Evolutionary conservation across 805 yeast genomes (phyloP), one percentile per base, ranked within the genome.

Genomic region (Candida arabinofermentans): DNA sequence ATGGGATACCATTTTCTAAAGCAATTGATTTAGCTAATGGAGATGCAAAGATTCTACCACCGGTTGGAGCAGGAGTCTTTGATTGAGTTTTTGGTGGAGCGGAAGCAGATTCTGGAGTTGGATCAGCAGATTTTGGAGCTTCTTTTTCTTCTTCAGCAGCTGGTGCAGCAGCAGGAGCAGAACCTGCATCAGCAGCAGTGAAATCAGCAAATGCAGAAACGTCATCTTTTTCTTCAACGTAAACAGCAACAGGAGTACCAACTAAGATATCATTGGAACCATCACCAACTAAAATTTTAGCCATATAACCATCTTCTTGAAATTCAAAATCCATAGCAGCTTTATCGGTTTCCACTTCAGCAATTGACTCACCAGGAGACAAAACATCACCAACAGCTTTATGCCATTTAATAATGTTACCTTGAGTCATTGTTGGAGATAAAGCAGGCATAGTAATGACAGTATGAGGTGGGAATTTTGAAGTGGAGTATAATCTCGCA

Each of bases 391-490:
- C 99, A 29, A 82, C 86, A 34, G 77, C 67, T 72, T 90, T 93
- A 62, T 81, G 76, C 99, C 99, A 93, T 45, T 79, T 72, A 30
- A 91, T 91, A 51, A 93, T 72, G 65, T 80, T 83, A 63, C 99
- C 99, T 62, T 86, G 91, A 47, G 96, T 86, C 99, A 93, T 93
- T 41, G 99, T 93, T 51, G 99, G 99, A n/a, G 98, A 91, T 58
- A 93, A 73, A 8, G 99, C 99, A 37, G 99, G 99, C 99, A 93
- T 93, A 64, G 83, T 83, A 57, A 93, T 88, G 59, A 93, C 81
- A 46, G 85, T 79, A 68, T 93, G 97, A 17, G 53, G 59, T 27
- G 69, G 70, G 51, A 58, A 65, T 35, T 62, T 61, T 39, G 58
- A 50, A 30, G 60, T n/a, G n/a, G n/a, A 57, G 36, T 51, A 54